Conservation (phyloP, 2,329 filamentous ascomycete genomes). For the Podosphaera aphanis region DNA sequence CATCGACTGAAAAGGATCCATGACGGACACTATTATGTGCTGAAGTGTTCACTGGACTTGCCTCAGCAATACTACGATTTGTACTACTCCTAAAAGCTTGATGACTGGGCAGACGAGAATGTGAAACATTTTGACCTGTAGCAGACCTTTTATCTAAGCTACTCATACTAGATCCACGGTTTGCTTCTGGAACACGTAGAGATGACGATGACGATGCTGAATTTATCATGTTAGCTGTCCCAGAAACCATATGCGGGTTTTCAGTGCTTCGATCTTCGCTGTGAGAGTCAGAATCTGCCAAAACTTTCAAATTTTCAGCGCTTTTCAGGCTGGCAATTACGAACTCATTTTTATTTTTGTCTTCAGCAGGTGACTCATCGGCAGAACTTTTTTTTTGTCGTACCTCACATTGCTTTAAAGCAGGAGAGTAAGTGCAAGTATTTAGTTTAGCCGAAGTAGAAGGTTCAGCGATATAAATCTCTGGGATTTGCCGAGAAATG, state of each 20-base stretch:
- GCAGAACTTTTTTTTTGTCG: conserved; percentile 4
- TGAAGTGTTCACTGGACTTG: conserved; percentile 32
- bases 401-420: conserved; percentile 6
- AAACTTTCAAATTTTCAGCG: neutral
- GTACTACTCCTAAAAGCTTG: conserved; percentile 30
- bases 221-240: conserved; percentile 11
- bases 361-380: conserved; percentile 4
- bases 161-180: conserved; percentile 6
- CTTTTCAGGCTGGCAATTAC: conserved; percentile 2
- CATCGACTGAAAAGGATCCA: conserved; percentile 28
- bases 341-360: conserved; percentile 8
- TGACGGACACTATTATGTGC: conserved; percentile 34
- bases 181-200: conserved; percentile 13
- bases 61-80: conserved; percentile 31
- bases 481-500: conserved; percentile 16
- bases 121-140: conserved; percentile 18
- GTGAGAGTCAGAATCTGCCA: conserved; percentile 3
- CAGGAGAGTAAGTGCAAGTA: conserved; percentile 4
- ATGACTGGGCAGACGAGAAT: conserved; percentile 23
- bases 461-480: neutral
- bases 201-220: conserved; percentile 14
- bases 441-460: neutral
- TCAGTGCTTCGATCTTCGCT: conserved; percentile 10
- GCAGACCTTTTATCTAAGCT: conserved; percentile 13
- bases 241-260: conserved; percentile 14